phyloP scores from a whole-genome alignment of 768 basidiomycete species.

The Chalciporus piperatus region DNA sequence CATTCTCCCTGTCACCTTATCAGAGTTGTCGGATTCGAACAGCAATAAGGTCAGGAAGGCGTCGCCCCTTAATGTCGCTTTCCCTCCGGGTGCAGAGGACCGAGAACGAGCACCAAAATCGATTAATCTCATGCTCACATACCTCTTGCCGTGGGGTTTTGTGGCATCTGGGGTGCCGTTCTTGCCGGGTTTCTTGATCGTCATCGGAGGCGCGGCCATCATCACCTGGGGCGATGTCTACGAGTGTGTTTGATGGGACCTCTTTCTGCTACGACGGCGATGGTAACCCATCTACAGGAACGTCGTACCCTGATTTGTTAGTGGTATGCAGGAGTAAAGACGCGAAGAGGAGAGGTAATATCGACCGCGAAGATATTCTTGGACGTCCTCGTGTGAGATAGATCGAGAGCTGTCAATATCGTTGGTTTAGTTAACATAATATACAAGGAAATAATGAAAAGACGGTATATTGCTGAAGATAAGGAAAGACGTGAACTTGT shows the following conservation, averaged over 20 bases:
- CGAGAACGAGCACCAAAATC: constrained; percentile 70
- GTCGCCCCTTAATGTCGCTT: constrained; percentile 69
- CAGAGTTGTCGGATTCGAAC: constrained; percentile 81
- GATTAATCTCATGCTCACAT: constrained; percentile 79
- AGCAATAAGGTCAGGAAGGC: constrained; percentile 79
- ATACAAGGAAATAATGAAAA: not conserved
- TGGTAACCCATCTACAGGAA: constrained; percentile 90
- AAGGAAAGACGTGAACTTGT: not conserved
- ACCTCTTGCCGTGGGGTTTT: constrained; percentile 67
- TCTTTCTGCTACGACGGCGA: constrained; percentile 92
- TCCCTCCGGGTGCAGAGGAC: constrained; percentile 55
- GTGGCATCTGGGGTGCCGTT: constrained; percentile 12
- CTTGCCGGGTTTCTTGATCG: constrained; percentile 21
- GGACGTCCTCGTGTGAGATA: constrained; percentile 72
- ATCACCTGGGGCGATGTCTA: constrained; percentile 44
- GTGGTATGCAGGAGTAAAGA: constrained; percentile 82
- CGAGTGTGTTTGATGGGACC: constrained; percentile 72
- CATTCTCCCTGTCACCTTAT: constrained; percentile 52
- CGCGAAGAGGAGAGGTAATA: constrained; percentile 87
- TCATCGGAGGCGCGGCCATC: constrained; percentile 41
- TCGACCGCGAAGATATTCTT: constrained; percentile 76
- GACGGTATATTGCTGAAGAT: not conserved
- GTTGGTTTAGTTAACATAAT: not conserved
- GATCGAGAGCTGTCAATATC: constrained; percentile 56
- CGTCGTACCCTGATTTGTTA: constrained; percentile 82